Evolutionary conservation across 257 asterid species (phyloP).

Genomic region (Solanum appendiculatum): DNA sequence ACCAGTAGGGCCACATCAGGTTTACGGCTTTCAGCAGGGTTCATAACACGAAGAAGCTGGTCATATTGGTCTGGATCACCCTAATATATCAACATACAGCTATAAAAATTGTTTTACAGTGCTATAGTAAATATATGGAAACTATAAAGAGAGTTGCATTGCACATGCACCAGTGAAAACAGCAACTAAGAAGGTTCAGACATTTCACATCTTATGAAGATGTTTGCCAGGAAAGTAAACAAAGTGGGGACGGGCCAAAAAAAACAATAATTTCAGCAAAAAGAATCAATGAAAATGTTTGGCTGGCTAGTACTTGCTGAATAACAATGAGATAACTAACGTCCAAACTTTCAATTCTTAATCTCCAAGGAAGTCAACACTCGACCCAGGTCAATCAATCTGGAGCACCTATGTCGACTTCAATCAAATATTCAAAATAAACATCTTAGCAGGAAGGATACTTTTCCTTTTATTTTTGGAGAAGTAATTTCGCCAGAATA

Average conservation of each 20-base stretch:
- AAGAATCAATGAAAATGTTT: background rate
- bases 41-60: conserved; percentile 50
- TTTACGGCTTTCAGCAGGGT: conserved; percentile 27
- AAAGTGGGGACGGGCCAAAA: background rate
- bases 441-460: background rate
- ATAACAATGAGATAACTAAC: background rate
- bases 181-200: background rate
- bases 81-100: conserved; percentile 20
- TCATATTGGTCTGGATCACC: conserved; percentile 51
- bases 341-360: background rate
- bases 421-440: background rate
- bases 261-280: background rate
- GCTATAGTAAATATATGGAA: background rate
- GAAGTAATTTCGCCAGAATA: background rate
- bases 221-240: background rate
- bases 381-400: background rate
- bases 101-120: background rate
- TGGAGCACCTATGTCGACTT: background rate
- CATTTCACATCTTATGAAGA: background rate
- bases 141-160: background rate
- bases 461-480: background rate
- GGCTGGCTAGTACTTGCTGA: background rate
- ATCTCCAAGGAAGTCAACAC: background rate
- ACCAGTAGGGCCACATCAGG: conserved; percentile 74
- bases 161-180: background rate